These are phyloP conservation scores for Epichloe festucae DNA, from an alignment of 2,329 filamentous ascomycete species.

Conservation along the genomic window DNA sequence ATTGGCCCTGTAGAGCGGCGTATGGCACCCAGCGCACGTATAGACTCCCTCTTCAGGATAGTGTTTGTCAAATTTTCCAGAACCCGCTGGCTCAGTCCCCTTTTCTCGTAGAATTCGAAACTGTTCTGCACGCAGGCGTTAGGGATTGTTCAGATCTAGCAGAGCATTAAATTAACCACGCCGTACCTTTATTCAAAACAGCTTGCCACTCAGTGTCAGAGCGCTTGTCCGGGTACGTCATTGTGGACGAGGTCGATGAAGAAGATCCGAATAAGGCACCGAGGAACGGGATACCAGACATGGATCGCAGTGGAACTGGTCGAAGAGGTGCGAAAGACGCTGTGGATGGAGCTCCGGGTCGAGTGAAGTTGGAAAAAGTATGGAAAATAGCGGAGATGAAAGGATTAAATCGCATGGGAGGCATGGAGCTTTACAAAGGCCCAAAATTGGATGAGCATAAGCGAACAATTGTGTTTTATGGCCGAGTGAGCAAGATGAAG, in stretches of 20 bases:
- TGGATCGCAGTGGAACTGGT: slow-evolving; percentile 34
- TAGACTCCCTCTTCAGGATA: slow-evolving; percentile 65
- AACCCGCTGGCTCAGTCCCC: slow-evolving; percentile 72
- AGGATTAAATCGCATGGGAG: slow-evolving; percentile 37
- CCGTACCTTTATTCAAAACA: slow-evolving; percentile 49
- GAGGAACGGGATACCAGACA: slow-evolving; percentile 69
- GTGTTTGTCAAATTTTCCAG: slow-evolving; percentile 82
- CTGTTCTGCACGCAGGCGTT: slow-evolving; percentile 52
- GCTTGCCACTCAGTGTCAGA: slow-evolving; percentile 79
- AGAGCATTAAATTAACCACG: background rate
- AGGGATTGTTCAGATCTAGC: background rate
- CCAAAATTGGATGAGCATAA: background rate
- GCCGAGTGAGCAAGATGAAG: background rate
- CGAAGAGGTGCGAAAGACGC: slow-evolving; percentile 12
- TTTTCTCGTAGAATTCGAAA: slow-evolving; percentile 88
- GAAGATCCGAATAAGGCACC: slow-evolving; percentile 56
- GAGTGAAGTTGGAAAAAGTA: slow-evolving; percentile 32
- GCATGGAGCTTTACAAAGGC: background rate
- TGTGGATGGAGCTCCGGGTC: slow-evolving; percentile 12
- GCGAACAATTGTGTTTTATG: background rate
- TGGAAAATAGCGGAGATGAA: slow-evolving; percentile 34
- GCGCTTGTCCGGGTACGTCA: slow-evolving; percentile 71
- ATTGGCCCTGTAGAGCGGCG: slow-evolving; percentile 80
- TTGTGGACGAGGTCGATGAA: slow-evolving; percentile 40
- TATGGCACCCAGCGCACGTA: slow-evolving; percentile 67